Conservation (phyloP, 306 rosid genomes). For the Cucurbita argyrosperma region DNA sequence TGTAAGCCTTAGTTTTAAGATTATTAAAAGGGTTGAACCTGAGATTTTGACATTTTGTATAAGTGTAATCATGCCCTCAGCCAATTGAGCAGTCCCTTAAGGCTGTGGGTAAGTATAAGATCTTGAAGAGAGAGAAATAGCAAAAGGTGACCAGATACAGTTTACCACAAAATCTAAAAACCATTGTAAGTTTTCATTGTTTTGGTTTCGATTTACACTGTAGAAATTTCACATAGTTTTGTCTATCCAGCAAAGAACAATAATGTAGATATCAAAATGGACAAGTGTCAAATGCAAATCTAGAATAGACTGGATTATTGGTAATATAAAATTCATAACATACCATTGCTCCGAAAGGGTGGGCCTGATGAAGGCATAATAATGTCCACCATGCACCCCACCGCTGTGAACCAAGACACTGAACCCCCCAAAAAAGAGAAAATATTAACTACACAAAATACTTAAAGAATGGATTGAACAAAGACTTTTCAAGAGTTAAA, state of each 20-base stretch:
- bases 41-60: not conserved
- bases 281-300: not conserved
- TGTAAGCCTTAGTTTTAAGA: not conserved
- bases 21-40: not conserved
- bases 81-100: not conserved
- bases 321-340: not conserved
- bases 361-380: conserved; percentile 95
- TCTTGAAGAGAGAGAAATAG: not conserved
- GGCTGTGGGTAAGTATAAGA: not conserved
- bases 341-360: conserved; percentile 92
- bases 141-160: not conserved
- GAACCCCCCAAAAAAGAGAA: conserved; percentile 10
- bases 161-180: not conserved
- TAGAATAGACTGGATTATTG: not conserved
- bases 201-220: not conserved
- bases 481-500: not conserved
- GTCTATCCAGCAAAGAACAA: not conserved
- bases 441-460: conserved; percentile 8
- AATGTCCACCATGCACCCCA: conserved; percentile 98
- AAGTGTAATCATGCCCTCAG: not conserved
- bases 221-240: not conserved
- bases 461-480: not conserved
- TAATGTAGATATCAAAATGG: not conserved
- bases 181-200: not conserved
- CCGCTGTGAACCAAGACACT: conserved; percentile 99